Conservation (phyloP, 2,329 filamentous ascomycete species). For the Ceratocystis lukuohia region DNA sequence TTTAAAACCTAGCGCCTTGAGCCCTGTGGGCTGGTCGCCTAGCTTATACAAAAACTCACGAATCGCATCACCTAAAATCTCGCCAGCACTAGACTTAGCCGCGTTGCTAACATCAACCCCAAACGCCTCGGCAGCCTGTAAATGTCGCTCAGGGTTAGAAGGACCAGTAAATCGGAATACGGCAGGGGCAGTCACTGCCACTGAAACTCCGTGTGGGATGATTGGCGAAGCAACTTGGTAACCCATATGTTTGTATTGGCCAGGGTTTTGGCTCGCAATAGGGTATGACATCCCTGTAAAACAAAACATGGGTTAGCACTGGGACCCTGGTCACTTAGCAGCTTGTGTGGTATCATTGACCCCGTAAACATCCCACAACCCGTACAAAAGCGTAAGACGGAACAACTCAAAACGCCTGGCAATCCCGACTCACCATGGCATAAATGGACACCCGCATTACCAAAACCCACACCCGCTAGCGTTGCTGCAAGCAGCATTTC, state of each 20-base stretch:
- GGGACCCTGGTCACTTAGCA: neutral
- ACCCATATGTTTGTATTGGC: slow-evolving; percentile 68
- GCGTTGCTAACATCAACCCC: slow-evolving; percentile 80
- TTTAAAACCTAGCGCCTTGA: slow-evolving; percentile 73
- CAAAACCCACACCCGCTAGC: slow-evolving; percentile 87
- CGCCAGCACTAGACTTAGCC: slow-evolving; percentile 78
- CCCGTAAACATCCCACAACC: neutral
- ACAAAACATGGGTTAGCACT: neutral
- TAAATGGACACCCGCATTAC: slow-evolving; percentile 88
- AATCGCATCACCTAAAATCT: slow-evolving; percentile 73
- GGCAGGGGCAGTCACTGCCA: slow-evolving; percentile 82
- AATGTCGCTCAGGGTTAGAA: slow-evolving; percentile 82
- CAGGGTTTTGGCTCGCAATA: slow-evolving; percentile 86
- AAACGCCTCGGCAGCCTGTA: slow-evolving; percentile 79
- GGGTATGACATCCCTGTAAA: slow-evolving; percentile 80
- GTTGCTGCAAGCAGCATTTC: slow-evolving; percentile 95
- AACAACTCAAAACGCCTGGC: neutral
- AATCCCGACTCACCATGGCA: slow-evolving; percentile 39
- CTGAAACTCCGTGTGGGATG: slow-evolving; percentile 91
- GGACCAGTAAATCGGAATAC: slow-evolving; percentile 89
- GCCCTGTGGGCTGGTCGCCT: slow-evolving; percentile 78
- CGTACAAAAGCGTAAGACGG: neutral
- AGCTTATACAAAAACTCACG: slow-evolving; percentile 66
- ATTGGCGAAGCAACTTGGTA: slow-evolving; percentile 65
- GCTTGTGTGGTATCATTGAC: neutral